Evolutionary conservation across 805 yeast species (phyloP).

Genomic region (Pichia insulana): DNA sequence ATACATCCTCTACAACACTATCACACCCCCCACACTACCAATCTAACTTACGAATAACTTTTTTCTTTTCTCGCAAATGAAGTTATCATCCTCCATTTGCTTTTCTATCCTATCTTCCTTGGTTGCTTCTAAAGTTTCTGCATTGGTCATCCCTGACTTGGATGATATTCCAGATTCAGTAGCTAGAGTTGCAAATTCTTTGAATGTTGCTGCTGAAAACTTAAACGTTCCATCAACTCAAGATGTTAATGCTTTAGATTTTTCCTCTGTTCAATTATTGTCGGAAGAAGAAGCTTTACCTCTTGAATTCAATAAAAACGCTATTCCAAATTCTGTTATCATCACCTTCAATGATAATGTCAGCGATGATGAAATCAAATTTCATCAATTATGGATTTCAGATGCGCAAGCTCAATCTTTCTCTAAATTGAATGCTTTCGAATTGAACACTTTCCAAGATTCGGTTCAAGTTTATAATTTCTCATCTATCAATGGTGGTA

Average conservation of each 20-base stretch:
- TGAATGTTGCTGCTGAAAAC: constrained; percentile 26
- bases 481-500: constrained; percentile 36
- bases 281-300: constrained; percentile 33
- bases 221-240: constrained; percentile 11
- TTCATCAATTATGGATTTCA: constrained; percentile 63
- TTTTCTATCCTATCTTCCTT: constrained; percentile 12
- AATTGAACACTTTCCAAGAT: constrained; percentile 25
- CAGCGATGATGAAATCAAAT: constrained; percentile 40
- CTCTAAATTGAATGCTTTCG: constrained; percentile 16
- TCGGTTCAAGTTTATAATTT: constrained; percentile 17
- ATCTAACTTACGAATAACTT: too few relatives aligned
- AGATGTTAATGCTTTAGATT: constrained; percentile 2
- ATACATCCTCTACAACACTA: background rate
- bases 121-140: constrained; percentile 12
- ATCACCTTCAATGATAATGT: constrained; percentile 70
- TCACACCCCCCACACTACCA: background rate
- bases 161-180: constrained; percentile 12
- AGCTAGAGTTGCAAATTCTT: constrained; percentile 26
- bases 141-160: constrained; percentile 16
- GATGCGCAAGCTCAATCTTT: constrained; percentile 39
- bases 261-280: constrained; percentile 8
- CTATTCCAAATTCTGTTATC: constrained; percentile 72
- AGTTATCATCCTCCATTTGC: constrained; percentile 11
- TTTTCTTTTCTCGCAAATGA: constrained; percentile 7
- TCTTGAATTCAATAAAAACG: constrained; percentile 37